Conservation (phyloP, 176 grass and related monocot species). For the Aegilops tauschii region DNA sequence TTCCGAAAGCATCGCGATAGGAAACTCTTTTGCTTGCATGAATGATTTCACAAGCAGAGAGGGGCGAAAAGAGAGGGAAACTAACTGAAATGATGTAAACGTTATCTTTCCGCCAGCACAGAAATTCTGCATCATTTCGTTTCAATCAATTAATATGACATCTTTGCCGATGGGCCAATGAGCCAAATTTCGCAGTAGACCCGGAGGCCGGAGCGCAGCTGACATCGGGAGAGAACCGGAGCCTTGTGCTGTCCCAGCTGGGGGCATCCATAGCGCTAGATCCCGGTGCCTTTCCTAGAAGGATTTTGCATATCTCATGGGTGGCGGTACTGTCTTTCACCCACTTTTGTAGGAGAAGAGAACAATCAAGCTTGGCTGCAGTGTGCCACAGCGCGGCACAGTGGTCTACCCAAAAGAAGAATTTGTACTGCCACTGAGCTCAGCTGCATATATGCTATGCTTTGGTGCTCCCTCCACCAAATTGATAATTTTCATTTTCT, state of each 20-base stretch:
- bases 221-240: too few species aligned
- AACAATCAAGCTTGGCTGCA: not conserved
- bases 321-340: not conserved
- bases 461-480: not conserved
- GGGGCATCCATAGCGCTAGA: not conserved
- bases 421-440: conserved; percentile 12
- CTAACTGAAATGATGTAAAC: not conserved
- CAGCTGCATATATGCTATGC: not conserved
- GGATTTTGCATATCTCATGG: conserved; percentile 17
- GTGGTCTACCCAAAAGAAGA: conserved; percentile 14
- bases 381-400: not conserved
- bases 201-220: too few species aligned
- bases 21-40: not conserved
- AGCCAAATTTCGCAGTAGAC: too few species aligned
- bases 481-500: not conserved
- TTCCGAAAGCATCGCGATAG: not conserved
- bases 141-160: not conserved
- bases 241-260: too few species aligned
- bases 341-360: not conserved
- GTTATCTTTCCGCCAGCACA: not conserved
- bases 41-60: not conserved
- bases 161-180: not conserved
- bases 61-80: not conserved
- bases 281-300: not conserved
- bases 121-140: not conserved